phyloP scores from a whole-genome alignment of 1,284 basidiomycete genomes.

The Neolentinus lepideus region DNA sequence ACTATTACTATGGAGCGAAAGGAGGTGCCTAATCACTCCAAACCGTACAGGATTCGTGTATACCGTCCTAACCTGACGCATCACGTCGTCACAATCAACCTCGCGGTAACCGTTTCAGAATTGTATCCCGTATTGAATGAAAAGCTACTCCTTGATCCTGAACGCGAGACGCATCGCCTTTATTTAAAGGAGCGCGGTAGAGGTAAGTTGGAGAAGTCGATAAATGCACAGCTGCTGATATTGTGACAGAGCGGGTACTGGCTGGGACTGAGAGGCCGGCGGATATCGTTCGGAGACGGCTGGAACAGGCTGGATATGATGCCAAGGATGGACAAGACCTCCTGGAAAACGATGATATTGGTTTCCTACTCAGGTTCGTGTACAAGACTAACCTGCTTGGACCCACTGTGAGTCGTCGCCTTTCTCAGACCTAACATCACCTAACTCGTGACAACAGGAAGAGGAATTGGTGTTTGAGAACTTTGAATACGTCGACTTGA shows the following conservation, averaged over 20 bases:
- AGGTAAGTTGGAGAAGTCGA: constrained; percentile 40
- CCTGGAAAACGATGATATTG: constrained; percentile 77
- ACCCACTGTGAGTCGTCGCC: constrained; percentile 44
- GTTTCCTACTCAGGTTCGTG: constrained; percentile 86
- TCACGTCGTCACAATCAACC: constrained; percentile 60
- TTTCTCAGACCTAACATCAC: background rate
- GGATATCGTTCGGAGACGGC: constrained; percentile 75
- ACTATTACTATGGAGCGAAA: constrained; percentile 7
- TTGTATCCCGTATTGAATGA: constrained; percentile 58
- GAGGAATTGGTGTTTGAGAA: constrained; percentile 71
- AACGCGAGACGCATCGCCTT: constrained; percentile 60
- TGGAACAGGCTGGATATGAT: constrained; percentile 91
- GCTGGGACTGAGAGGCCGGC: constrained; percentile 81
- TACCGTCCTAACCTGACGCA: constrained; percentile 75
- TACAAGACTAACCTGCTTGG: constrained; percentile 69
- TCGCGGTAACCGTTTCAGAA: constrained; percentile 65
- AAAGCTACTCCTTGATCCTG: constrained; percentile 43
- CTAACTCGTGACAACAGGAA: constrained; percentile 30
- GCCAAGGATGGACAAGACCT: constrained; percentile 76
- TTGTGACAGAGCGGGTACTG: constrained; percentile 67
- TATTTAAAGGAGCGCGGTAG: constrained; percentile 82
- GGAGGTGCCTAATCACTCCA: constrained; percentile 7
- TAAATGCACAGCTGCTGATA: constrained; percentile 1
- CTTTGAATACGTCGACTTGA: constrained; percentile 83
- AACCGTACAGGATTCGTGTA: constrained; percentile 57